These are phyloP conservation scores for Microdochium trichocladiopsis DNA, from an alignment of 2,329 filamentous ascomycete species.

Conservation along the genomic window DNA sequence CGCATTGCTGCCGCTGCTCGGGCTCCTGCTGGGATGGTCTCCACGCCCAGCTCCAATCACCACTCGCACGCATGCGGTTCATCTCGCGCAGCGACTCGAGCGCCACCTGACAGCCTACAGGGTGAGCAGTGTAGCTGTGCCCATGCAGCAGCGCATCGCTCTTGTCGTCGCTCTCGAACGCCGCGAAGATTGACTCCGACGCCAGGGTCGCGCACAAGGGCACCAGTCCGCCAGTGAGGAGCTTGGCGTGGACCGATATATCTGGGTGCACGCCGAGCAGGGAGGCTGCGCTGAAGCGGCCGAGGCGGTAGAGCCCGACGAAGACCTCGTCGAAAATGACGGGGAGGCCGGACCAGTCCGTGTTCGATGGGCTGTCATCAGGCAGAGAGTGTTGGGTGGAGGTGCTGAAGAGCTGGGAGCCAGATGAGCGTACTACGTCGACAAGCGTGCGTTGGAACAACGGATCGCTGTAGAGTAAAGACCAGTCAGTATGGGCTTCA, in stretches of 20 bases:
- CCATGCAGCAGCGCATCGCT: conserved; percentile 75
- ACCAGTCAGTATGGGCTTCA: conserved; percentile 1
- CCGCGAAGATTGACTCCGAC: conserved; percentile 64
- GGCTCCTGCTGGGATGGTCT: conserved; percentile 30
- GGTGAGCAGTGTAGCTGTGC: conserved; percentile 81
- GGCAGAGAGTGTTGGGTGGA: conserved; percentile 1
- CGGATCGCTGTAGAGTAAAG: conserved; percentile 52
- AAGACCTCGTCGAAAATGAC: conserved; percentile 85
- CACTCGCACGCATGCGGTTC: conserved; percentile 45
- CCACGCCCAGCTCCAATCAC: conserved; percentile 50
- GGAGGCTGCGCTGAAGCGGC: conserved; percentile 61
- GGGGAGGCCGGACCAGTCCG: conserved; percentile 65
- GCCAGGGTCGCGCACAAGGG: conserved; percentile 73
- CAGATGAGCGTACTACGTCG: conserved; percentile 54
- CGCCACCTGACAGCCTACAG: conserved; percentile 74
- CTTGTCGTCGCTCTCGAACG: conserved; percentile 67
- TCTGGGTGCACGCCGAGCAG: conserved; percentile 65
- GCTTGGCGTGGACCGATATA: conserved; percentile 75
- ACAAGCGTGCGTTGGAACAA: conserved; percentile 71
- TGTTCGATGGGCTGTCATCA: not conserved
- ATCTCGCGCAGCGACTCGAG: conserved; percentile 58
- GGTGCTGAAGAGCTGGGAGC: conserved; percentile 42
- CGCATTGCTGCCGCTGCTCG: not conserved
- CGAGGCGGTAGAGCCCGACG: conserved; percentile 76
- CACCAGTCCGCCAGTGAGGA: conserved; percentile 73